These are phyloP conservation scores for Backusella australiensis DNA, from an alignment of 192 early-diverging fungal genomes.

Conservation along the genomic window DNA sequence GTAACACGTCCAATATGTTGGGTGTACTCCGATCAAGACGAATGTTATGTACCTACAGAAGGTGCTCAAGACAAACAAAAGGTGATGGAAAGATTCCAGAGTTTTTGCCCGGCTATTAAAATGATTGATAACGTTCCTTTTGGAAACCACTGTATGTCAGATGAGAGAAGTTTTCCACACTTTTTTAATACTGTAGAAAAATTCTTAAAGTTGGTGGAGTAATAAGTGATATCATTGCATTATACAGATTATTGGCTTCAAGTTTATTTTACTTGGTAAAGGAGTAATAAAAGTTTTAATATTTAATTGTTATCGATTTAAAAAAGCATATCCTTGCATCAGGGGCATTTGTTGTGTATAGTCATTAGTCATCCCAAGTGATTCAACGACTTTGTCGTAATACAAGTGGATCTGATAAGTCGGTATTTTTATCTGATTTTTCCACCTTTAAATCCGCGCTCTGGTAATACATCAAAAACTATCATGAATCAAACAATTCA, in stretches of 20 bases:
- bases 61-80: neutral
- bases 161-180: neutral
- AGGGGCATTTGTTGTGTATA: neutral
- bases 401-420: neutral
- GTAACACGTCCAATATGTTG: constrained; percentile 10
- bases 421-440: neutral
- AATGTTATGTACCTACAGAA: constrained; percentile 6
- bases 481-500: neutral
- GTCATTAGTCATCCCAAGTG: neutral
- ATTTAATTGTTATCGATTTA: neutral
- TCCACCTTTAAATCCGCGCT: neutral
- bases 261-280: neutral
- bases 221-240: neutral
- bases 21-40: constrained; percentile 10
- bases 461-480: neutral
- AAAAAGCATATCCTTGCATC: neutral
- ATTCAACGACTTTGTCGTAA: neutral
- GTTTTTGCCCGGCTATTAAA: constrained; percentile 14
- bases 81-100: constrained; percentile 15
- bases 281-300: neutral
- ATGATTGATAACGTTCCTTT: neutral
- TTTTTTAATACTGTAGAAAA: neutral
- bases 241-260: neutral
- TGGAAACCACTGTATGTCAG: constrained; percentile 8
- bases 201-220: constrained; percentile 8